Conservation (phyloP, 2,329 filamentous ascomycete species). For the Arthrobotrys pseudoclavata region DNA sequence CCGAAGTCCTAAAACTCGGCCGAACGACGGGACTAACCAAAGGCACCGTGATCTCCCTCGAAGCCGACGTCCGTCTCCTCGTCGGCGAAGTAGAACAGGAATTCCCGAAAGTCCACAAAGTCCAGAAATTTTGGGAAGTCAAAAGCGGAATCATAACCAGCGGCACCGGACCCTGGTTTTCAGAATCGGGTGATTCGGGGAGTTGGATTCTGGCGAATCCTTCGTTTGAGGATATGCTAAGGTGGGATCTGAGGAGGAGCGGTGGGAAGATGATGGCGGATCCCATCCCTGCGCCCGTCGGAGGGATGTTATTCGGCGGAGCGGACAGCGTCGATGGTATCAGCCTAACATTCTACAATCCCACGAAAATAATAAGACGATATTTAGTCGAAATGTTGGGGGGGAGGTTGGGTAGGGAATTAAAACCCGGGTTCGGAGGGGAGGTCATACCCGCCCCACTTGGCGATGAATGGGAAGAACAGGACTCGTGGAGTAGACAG, state of each 20-base stretch:
- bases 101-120: background rate
- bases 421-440: conserved; percentile 32
- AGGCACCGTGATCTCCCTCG: conserved; percentile 28
- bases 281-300: conserved; percentile 49
- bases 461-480: conserved; percentile 11
- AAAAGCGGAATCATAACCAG: conserved; percentile 30
- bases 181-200: conserved; percentile 45
- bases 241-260: conserved; percentile 39
- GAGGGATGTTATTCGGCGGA: conserved; percentile 51
- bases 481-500: conserved; percentile 40
- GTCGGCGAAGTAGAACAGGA: conserved; percentile 22
- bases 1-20: conserved; percentile 46
- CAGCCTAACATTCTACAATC: conserved; percentile 54
- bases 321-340: conserved; percentile 58
- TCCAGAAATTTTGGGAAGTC: conserved; percentile 39
- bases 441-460: conserved; percentile 17
- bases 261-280: conserved; percentile 4
- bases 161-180: conserved; percentile 51
- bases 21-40: conserved; percentile 50
- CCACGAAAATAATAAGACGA: conserved; percentile 19
- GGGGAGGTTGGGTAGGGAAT: conserved; percentile 7
- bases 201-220: conserved; percentile 36
- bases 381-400: conserved; percentile 20
- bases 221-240: conserved; percentile 44
- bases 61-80: conserved; percentile 46